These are phyloP conservation scores for Ophiostoma montium DNA, from an alignment of 2,329 filamentous ascomycete species.

Conservation along the genomic window DNA sequence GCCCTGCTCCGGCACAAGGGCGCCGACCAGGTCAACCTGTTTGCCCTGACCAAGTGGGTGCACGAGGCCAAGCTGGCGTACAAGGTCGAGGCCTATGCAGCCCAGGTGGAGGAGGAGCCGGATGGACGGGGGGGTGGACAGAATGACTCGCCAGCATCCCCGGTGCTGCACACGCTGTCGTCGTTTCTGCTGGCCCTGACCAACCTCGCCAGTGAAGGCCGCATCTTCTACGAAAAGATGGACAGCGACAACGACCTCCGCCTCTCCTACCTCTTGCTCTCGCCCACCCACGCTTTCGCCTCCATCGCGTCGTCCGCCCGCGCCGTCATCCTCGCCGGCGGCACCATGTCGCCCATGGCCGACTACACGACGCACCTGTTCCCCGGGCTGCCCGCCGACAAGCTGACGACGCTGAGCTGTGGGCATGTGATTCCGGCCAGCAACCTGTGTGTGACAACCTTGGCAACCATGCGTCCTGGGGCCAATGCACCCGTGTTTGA, in stretches of 20 bases:
- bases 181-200: conserved; percentile 67
- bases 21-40: conserved; percentile 89
- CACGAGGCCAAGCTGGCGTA: conserved; percentile 85
- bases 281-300: conserved; percentile 81
- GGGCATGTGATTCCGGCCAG: conserved; percentile 80
- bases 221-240: conserved; percentile 46
- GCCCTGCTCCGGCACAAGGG: conserved; percentile 69
- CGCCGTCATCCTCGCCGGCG: conserved; percentile 80
- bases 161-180: conserved; percentile 40
- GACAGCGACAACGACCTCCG: conserved; percentile 31
- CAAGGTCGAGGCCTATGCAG: conserved; percentile 83
- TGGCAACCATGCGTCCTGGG: conserved; percentile 31
- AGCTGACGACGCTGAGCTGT: conserved; percentile 73
- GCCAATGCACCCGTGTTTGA: conserved; percentile 44
- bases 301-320: conserved; percentile 73
- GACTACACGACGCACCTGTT: conserved; percentile 84
- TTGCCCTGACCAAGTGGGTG: conserved; percentile 75
- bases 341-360: conserved; percentile 93
- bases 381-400: conserved; percentile 48
- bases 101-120: conserved; percentile 36
- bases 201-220: conserved; percentile 62
- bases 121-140: conserved; percentile 11
- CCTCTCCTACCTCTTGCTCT: conserved; percentile 76
- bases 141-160: conserved; percentile 16
- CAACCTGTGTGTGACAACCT: conserved; percentile 66